Evolutionary conservation across 148 eudicot species (phyloP), one percentile per base, ranked within the genome.

Genomic region (Oxyria digyna): DNA sequence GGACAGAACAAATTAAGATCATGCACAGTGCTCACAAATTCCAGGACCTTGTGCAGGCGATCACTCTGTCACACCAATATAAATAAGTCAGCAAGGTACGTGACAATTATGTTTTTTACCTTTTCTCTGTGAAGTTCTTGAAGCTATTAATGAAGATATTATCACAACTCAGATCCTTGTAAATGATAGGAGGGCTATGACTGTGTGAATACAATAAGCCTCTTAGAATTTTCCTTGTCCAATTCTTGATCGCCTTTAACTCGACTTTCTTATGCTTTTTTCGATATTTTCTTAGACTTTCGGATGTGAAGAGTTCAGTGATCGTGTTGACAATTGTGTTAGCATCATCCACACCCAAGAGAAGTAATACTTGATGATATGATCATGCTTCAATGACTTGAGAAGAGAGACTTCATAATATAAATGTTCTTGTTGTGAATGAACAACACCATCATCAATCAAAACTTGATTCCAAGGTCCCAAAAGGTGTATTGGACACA

Each of bases 71-170:
- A n/a, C n/a, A n/a, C n/a, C n/a, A n/a, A n/a, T n/a, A n/a, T n/a
- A n/a, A n/a, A n/a, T n/a, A n/a, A n/a, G n/a, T n/a, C n/a, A n/a
- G n/a, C n/a, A n/a, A n/a, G n/a, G n/a, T n/a, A n/a, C n/a, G n/a
- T n/a, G n/a, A n/a, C n/a, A n/a, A n/a, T n/a, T n/a, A n/a, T n/a
- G n/a, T n/a, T n/a, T n/a, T n/a, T n/a, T n/a, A n/a, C n/a, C n/a
- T n/a, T n/a, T n/a, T n/a, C n/a, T n/a, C n/a, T n/a, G n/a, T n/a
- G n/a, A n/a, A n/a, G n/a, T n/a, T n/a, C n/a, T n/a, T n/a, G n/a
- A n/a, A n/a, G n/a, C 83, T 78, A 74, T 80, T 80, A 15, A 80
- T 69, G 33, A 74, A 77, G 23, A 80, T 72, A 70, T 80, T 80
- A 31, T 77, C 83, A 43, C 80, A 77, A 59, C 77, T 77, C 54